These are phyloP conservation scores for Penicillium decumbens DNA, from an alignment of 2,329 filamentous ascomycete species.

Conservation along the genomic window DNA sequence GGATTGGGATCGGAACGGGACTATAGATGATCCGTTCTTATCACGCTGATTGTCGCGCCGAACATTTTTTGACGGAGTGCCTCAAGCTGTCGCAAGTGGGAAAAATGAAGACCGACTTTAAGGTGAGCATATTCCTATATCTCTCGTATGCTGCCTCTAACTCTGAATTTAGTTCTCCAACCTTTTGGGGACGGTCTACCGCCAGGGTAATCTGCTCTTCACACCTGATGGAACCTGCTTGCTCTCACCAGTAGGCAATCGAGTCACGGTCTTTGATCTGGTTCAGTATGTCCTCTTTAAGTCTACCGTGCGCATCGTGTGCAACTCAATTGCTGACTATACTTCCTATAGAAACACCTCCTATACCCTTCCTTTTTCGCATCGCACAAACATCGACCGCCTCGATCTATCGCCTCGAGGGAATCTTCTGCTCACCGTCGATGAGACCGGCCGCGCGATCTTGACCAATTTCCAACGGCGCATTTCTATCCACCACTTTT, in stretches of 20 bases:
- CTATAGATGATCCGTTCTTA: slow-evolving; percentile 24
- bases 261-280: slow-evolving; percentile 91
- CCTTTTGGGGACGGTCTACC: slow-evolving; percentile 95
- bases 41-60: slow-evolving; percentile 17
- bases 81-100: slow-evolving; percentile 22
- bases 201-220: slow-evolving; percentile 94
- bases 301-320: neutral
- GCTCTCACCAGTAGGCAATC: slow-evolving; percentile 92
- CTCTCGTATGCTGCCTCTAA: neutral
- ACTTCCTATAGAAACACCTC: slow-evolving; percentile 35
- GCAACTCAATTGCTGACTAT: slow-evolving; percentile 5
- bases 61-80: slow-evolving; percentile 22
- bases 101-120: slow-evolving; percentile 97
- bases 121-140: slow-evolving; percentile 53
- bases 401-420: slow-evolving; percentile 85
- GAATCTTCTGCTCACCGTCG: slow-evolving; percentile 86
- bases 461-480: slow-evolving; percentile 83
- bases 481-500: slow-evolving; percentile 87
- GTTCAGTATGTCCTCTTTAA: slow-evolving; percentile 63
- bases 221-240: slow-evolving; percentile 93
- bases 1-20: slow-evolving; percentile 12
- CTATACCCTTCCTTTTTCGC: slow-evolving; percentile 64
- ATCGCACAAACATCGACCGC: slow-evolving; percentile 86
- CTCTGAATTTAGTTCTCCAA: slow-evolving; percentile 76
- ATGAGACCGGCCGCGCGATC: slow-evolving; percentile 91